Base-by-base conservation (phyloP, 345 rosid species). In the Rhodamnia rubescens region DNA sequence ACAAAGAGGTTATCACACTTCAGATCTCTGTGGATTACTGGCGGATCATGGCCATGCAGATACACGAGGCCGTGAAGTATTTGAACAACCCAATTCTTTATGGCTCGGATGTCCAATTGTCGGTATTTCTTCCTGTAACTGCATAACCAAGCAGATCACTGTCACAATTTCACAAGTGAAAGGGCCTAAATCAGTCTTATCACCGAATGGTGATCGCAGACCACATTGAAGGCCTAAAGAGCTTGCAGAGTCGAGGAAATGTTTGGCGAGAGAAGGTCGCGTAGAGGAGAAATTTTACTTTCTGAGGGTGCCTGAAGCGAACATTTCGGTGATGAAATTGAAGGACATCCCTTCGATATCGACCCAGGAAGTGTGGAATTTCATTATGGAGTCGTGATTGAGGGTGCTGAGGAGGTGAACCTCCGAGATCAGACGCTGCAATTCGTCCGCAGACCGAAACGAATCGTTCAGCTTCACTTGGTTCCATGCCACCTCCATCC, bases 401-500 rank as follows among this genome's bases (percentile, higher is more conserved):
- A 96, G 94, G 80, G 88, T 92, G 90, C 93, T 93, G 81, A 97
- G 95, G 86, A 97, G 95, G 86, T 97, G 97, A 81, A 96, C 98
- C 87, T 97, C 99, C 1, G 98, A 94, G 89, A 94, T 93, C 75
- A 97, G 94, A 53, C 98, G 90, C 85, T 94, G 95, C 83, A 95
- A 86, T 49, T 93, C 95, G 44, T 92, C 95, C 7, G 97, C 96
- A 32, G 98, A 93, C 83, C 87, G 91, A 87, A 95, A 89, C 36
- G 91, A 89, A 29, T 93, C 93, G 12, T 89, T 92, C 83, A 97
- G 91, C 88, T 89, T 91, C 87, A 96, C 95, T 78, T 97, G 98
- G 88, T 94, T 97, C 99, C 99, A 97, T 10, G 99, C 99, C 81
- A 95, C 98, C 88, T 97, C 99, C 90, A 94, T 92, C 40, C 96